These are phyloP conservation scores for Arthroderma uncinatum DNA, from an alignment of 2,329 filamentous ascomycete genomes.

Conservation along the genomic window DNA sequence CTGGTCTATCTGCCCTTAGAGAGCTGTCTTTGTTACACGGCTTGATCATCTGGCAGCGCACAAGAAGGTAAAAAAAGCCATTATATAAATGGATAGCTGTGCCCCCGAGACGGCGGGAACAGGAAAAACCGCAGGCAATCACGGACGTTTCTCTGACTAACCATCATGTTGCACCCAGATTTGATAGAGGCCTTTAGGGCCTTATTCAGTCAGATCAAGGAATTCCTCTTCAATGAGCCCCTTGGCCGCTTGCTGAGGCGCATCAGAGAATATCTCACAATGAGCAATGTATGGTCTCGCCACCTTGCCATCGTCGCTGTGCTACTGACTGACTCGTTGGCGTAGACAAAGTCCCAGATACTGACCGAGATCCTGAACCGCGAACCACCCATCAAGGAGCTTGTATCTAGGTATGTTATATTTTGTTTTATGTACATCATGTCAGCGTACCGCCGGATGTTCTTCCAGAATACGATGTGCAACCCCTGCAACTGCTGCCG, in stretches of 20 bases:
- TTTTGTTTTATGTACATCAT: background rate
- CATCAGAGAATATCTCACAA: background rate
- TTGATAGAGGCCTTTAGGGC: background rate
- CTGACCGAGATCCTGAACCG: slow-evolving; percentile 13
- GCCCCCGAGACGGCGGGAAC: background rate
- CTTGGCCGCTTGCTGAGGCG: background rate
- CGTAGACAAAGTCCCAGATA: background rate
- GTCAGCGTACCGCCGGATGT: background rate
- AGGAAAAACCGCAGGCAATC: background rate
- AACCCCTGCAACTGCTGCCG: background rate
- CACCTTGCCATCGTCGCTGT: background rate
- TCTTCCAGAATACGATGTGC: background rate
- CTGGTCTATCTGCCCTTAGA: background rate
- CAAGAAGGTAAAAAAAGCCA: background rate
- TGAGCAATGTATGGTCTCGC: background rate
- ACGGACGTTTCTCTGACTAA: background rate
- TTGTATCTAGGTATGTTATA: slow-evolving; percentile 15
- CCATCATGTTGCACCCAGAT: background rate
- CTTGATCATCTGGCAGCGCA: background rate
- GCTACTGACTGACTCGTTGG: background rate
- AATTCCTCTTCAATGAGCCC: background rate
- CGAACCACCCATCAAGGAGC: slow-evolving; percentile 15
- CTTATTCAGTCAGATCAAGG: background rate
- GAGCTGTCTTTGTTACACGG: background rate
- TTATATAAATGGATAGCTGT: background rate